phyloP scores from a whole-genome alignment of 1,284 basidiomycete species.

The Rhodotorula sp. region DNA sequence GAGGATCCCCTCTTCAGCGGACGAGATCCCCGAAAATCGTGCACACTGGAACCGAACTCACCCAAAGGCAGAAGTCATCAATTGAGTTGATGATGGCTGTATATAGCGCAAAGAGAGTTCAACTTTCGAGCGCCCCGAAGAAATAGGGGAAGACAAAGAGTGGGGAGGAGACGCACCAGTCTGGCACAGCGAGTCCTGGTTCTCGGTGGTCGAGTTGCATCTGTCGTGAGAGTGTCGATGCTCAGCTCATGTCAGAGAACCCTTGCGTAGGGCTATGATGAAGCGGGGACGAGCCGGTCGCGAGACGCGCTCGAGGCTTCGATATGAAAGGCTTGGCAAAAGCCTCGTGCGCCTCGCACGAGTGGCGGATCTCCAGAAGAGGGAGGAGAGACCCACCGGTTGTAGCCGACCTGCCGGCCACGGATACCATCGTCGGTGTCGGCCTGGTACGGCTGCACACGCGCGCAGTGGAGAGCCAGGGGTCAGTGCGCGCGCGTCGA shows the following conservation, averaged over 20 bases:
- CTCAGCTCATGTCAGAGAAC: background rate
- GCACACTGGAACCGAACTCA: too few relatives aligned
- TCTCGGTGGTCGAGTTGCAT: conserved; percentile 42
- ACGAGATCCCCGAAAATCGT: too few relatives aligned
- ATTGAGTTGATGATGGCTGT: conserved; percentile 43
- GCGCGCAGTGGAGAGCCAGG: background rate
- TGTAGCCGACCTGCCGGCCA: conserved; percentile 31
- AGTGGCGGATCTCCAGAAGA: background rate
- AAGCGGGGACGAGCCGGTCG: background rate
- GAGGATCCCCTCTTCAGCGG: too few relatives aligned
- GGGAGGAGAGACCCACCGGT: conserved; percentile 8
- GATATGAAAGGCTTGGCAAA: background rate
- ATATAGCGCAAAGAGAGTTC: too few relatives aligned
- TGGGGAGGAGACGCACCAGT: conserved; percentile 48
- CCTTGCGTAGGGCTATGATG: background rate
- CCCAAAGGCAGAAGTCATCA: conserved; percentile 13
- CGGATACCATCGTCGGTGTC: conserved; percentile 27
- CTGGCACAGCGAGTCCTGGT: conserved; percentile 63
- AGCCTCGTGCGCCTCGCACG: background rate
- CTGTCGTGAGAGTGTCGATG: background rate
- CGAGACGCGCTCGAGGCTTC: background rate
- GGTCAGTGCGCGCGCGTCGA: background rate
- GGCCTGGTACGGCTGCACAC: conserved; percentile 31
- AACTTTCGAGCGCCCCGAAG: too few relatives aligned
- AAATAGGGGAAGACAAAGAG: background rate